These are phyloP conservation scores for Clavispora phyllophila DNA, from an alignment of 805 yeast genomes.

Conservation along the genomic window DNA sequence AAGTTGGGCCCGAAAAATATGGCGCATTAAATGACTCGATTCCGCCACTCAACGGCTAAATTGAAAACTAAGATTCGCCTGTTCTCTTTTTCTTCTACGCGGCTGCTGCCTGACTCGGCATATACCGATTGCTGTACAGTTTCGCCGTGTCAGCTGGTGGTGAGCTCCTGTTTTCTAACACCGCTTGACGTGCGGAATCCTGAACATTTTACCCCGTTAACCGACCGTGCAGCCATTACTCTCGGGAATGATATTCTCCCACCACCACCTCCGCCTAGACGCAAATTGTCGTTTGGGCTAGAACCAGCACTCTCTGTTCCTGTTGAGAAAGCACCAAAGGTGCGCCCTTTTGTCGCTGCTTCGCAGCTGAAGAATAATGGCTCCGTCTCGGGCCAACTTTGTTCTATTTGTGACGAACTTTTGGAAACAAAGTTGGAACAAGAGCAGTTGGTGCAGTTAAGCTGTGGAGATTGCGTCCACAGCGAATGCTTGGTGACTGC, in stretches of 20 bases:
- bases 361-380: not conserved
- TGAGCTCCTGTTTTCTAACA: slow-evolving; percentile 8
- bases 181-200: slow-evolving; percentile 14
- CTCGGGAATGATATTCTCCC: slow-evolving; percentile 13
- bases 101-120: not conserved
- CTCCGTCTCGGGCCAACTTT: slow-evolving; percentile 12
- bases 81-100: not conserved
- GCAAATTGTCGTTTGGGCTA: not conserved
- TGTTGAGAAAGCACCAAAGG: not conserved
- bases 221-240: slow-evolving; percentile 7
- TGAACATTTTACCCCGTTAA: slow-evolving; percentile 7
- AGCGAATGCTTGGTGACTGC: slow-evolving; percentile 46
- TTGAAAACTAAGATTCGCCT: not conserved
- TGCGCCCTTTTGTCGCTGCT: not conserved
- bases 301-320: not conserved
- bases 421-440: slow-evolving; percentile 40
- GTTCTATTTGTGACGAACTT: slow-evolving; percentile 51
- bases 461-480: slow-evolving; percentile 54
- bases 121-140: not conserved
- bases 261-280: slow-evolving; percentile 11
- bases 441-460: slow-evolving; percentile 43
- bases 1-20: not conserved
- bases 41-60: not conserved
- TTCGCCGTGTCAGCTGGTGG: not conserved
- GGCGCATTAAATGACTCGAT: not conserved